Conservation (phyloP, 2,329 filamentous ascomycete genomes). For the Apiospora sp. region DNA sequence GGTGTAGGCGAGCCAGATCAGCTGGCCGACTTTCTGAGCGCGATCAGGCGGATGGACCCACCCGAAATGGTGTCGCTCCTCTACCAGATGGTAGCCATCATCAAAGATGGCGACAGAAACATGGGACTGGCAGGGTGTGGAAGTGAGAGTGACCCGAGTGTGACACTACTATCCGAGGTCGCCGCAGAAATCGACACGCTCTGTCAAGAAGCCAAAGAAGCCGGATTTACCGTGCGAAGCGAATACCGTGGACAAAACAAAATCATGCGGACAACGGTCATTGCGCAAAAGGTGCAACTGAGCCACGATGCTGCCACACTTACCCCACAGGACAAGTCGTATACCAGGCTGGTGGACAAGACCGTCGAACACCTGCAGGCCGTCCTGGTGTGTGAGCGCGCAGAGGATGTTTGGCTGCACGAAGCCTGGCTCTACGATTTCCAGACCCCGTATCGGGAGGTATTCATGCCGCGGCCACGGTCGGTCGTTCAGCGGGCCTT, state of each 20-base stretch:
- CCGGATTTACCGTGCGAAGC: conserved; percentile 68
- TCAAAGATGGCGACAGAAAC: conserved; percentile 47
- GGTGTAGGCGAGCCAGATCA: conserved; percentile 60
- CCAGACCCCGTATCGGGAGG: conserved; percentile 72
- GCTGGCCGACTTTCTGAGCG: conserved; percentile 61
- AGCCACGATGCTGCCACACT: conserved; percentile 77
- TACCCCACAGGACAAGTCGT: conserved; percentile 74
- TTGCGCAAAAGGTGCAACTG: conserved; percentile 82
- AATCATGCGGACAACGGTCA: conserved; percentile 77
- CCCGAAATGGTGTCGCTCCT: conserved; percentile 54
- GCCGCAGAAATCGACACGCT: conserved; percentile 57
- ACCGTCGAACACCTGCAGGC: conserved; percentile 58
- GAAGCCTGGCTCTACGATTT: conserved; percentile 82
- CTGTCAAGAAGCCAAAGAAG: conserved; percentile 51
- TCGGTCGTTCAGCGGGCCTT: conserved; percentile 76
- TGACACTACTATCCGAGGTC: conserved; percentile 48
- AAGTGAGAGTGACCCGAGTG: conserved; percentile 43
- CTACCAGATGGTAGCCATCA: conserved; percentile 48
- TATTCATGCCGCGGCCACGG: conserved; percentile 78
- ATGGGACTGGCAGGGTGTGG: conserved; percentile 46
- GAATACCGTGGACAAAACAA: conserved; percentile 77
- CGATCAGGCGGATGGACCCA: conserved; percentile 67
- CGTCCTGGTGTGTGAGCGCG: conserved; percentile 45
- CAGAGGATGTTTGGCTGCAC: conserved; percentile 64
- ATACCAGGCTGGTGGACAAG: conserved; percentile 70